These are phyloP conservation scores for Phytomonas sp. DNA, from an alignment of 208 protist genomes.

Conservation along the genomic window DNA sequence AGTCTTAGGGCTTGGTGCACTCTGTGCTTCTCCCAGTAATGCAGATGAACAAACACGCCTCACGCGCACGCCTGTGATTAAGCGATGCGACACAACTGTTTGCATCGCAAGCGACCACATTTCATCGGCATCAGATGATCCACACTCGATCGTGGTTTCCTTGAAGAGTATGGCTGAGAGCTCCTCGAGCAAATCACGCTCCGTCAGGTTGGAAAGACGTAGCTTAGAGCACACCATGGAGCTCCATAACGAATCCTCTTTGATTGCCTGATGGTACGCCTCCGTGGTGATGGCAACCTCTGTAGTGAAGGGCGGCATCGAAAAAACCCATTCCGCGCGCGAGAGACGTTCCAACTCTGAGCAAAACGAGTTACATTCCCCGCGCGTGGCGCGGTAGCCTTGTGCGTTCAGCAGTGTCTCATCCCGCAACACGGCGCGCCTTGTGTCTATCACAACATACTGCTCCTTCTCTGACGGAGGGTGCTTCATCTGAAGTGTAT, in stretches of 20 bases:
- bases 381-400: slow-evolving; percentile 17
- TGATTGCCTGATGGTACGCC: slow-evolving; percentile 11
- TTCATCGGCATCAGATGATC: neutral
- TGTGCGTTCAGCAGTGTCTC: slow-evolving; percentile 39
- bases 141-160: neutral
- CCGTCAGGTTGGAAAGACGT: slow-evolving; percentile 7
- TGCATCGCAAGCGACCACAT: slow-evolving; percentile 15
- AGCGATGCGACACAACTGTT: slow-evolving; percentile 23
- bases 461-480: neutral
- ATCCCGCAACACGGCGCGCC: slow-evolving; percentile 15
- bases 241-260: neutral
- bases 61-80: slow-evolving; percentile 13
- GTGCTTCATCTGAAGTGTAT: neutral
- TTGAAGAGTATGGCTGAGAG: slow-evolving; percentile 18
- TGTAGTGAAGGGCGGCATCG: slow-evolving; percentile 64
- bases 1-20: neutral
- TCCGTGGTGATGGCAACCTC: slow-evolving; percentile 16
- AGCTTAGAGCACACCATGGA: slow-evolving; percentile 10
- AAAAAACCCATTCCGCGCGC: slow-evolving; percentile 40
- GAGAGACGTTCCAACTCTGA: slow-evolving; percentile 30
- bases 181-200: slow-evolving; percentile 14
- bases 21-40: neutral
- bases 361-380: slow-evolving; percentile 24
- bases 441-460: neutral
- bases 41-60: slow-evolving; percentile 5